Conservation (phyloP, 2,329 filamentous ascomycete species). For the Botrytis tulipae region DNA sequence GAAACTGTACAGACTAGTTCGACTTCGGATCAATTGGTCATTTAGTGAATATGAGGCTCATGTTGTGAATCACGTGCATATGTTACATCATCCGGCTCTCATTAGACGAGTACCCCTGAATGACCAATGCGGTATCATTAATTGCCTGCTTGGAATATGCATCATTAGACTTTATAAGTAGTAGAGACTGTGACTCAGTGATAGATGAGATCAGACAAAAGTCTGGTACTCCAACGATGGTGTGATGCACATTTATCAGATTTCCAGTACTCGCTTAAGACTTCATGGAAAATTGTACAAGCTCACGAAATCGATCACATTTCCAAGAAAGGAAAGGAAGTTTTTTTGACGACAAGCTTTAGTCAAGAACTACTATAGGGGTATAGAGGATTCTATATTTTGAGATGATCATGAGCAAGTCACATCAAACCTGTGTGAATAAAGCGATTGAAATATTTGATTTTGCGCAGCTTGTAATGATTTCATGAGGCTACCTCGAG, state of each 20-base stretch:
- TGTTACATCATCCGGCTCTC: neutral
- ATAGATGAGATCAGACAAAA: neutral
- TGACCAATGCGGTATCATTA: neutral
- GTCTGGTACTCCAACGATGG: accelerated
- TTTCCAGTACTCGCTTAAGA: neutral
- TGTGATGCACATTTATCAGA: neutral
- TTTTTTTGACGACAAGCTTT: accelerated
- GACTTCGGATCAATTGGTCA: neutral
- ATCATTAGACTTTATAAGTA: neutral
- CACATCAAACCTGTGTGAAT: accelerated
- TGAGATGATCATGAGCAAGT: neutral
- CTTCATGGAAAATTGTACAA: neutral
- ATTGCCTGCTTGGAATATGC: accelerated
- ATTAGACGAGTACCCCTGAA: conserved; percentile 3
- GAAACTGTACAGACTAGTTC: neutral
- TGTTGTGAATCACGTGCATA: neutral
- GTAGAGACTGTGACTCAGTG: accelerated
- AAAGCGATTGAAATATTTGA: neutral
- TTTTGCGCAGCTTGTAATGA: neutral
- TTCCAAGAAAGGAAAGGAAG: accelerated
- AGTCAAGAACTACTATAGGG: accelerated
- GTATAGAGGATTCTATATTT: neutral
- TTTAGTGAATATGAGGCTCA: neutral
- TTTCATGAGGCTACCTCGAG: neutral
- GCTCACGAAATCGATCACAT: neutral